These are phyloP conservation scores for Saccharomycodes ludwigii DNA, from an alignment of 805 yeast genomes.

Conservation along the genomic window DNA sequence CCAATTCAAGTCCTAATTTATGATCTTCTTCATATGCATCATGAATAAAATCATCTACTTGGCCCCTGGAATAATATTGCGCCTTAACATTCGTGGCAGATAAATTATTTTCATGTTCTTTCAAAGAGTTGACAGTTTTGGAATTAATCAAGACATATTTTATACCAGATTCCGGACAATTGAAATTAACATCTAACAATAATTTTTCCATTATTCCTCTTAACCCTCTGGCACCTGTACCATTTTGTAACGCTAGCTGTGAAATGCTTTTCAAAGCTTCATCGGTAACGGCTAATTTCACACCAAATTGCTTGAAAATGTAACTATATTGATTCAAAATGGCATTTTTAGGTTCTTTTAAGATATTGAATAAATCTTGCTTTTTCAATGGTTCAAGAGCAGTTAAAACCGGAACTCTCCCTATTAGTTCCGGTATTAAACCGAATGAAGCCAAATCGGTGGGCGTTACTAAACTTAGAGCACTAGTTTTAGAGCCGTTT, in stretches of 20 bases:
- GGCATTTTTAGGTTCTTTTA: constrained; percentile 46
- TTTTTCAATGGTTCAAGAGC: constrained; percentile 34
- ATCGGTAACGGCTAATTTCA: constrained; percentile 34
- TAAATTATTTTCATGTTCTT: constrained; percentile 21
- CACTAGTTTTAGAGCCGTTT: constrained; percentile 27
- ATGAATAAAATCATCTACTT: constrained; percentile 28
- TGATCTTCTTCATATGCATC: constrained; percentile 32
- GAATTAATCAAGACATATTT: constrained; percentile 36
- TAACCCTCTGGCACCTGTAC: constrained; percentile 52
- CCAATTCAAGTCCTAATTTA: constrained; percentile 24
- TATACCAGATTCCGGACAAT: constrained; percentile 46
- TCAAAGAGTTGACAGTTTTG: constrained; percentile 29
- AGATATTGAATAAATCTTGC: constrained; percentile 34
- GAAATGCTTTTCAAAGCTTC: constrained; percentile 39
- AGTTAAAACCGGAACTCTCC: constrained; percentile 44
- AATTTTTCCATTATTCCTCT: constrained; percentile 42
- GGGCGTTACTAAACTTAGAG: constrained; percentile 35
- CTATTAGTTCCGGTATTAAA: constrained; percentile 46
- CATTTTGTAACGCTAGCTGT: constrained; percentile 34
- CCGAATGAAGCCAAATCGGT: constrained; percentile 41
- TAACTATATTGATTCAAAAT: constrained; percentile 40
- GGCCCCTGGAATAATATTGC: constrained; percentile 34
- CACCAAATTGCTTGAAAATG: constrained; percentile 40
- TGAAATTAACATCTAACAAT: constrained; percentile 39
- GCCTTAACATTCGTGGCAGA: constrained; percentile 24